Conservation (phyloP, 2,329 filamentous ascomycete species). For the Diaporthe sp. region DNA sequence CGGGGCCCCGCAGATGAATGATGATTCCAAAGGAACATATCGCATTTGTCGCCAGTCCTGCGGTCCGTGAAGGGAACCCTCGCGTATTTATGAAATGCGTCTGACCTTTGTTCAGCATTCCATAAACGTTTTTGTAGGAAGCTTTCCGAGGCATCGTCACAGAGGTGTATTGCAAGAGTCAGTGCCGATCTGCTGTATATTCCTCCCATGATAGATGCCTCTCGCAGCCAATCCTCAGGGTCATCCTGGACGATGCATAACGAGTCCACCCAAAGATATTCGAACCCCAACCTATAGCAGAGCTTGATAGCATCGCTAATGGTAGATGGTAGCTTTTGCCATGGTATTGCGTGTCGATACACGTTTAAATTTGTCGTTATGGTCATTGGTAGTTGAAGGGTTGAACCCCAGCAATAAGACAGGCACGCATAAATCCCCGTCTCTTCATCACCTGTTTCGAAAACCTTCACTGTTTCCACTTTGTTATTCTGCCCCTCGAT, state of each 20-base stretch:
- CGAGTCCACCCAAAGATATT: conserved; percentile 28
- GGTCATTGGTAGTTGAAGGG: background rate
- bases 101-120: background rate
- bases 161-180: conserved; percentile 15
- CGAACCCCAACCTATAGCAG: background rate
- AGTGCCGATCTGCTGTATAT: conserved; percentile 11
- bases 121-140: background rate
- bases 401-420: conserved; percentile 31
- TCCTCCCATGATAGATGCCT: conserved; percentile 26
- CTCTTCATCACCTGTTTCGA: background rate
- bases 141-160: background rate
- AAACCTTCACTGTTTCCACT: background rate
- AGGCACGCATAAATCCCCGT: background rate
- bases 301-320: conserved; percentile 11
- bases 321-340: conserved; percentile 1
- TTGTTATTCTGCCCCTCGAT: background rate
- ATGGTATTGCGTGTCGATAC: background rate
- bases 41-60: background rate
- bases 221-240: conserved; percentile 21
- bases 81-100: background rate
- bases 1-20: background rate
- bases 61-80: background rate
- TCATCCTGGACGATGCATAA: conserved; percentile 33
- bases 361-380: background rate
- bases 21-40: background rate